Conservation (phyloP, 345 rosid genomes). For the Hibiscus tridactylites region DNA sequence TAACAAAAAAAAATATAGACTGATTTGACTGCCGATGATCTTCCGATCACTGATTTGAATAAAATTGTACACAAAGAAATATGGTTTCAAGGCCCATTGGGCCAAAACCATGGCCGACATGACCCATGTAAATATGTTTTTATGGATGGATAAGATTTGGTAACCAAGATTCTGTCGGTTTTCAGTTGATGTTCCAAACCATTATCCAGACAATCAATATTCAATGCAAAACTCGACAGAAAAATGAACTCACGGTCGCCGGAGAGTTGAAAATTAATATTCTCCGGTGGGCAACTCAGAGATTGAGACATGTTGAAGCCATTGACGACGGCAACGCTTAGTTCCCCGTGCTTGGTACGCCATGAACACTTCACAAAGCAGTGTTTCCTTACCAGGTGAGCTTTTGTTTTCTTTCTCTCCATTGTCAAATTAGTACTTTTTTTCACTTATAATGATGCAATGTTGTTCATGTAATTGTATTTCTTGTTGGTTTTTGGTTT, state of each 20-base stretch:
- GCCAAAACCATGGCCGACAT: neutral
- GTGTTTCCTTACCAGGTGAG: neutral
- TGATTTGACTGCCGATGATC: no score
- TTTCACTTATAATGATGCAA: neutral
- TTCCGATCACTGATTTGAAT: no score
- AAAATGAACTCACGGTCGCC: neutral
- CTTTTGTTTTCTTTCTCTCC: neutral
- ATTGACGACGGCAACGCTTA: neutral
- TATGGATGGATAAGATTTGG: neutral
- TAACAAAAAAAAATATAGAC: no score
- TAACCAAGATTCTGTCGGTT: neutral
- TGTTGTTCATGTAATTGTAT: neutral
- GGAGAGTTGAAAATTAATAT: neutral
- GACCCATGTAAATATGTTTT: neutral
- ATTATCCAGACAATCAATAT: neutral
- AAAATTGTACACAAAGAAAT: no score
- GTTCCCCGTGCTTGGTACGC: neutral
- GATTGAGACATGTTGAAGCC: slow-evolving; percentile 6
- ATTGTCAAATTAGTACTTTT: neutral
- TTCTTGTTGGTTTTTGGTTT: no score
- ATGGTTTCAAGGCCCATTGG: neutral
- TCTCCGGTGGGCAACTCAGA: neutral
- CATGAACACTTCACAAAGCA: neutral
- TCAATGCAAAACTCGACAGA: neutral
- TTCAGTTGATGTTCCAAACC: neutral